phyloP scores from a whole-genome alignment of 495 filamentous ascomycete species.

The Podospora anserina region DNA sequence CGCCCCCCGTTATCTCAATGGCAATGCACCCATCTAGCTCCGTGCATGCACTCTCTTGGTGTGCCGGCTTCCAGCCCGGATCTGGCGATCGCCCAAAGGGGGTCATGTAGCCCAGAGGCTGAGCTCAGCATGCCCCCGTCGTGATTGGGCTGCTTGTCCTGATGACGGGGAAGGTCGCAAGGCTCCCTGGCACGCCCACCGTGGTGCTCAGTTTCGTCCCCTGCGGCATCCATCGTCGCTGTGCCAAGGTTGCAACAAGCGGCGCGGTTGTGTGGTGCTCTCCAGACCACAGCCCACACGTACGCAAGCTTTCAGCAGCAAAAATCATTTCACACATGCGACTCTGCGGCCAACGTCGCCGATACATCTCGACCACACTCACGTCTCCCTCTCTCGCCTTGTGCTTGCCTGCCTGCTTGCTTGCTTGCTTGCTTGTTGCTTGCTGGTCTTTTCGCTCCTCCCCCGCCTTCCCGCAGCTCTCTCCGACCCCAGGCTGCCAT shows the following conservation, averaged over 20 bases:
- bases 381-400: not conserved
- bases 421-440: not conserved
- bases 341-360: conserved; percentile 19
- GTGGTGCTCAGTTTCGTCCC: conserved; percentile 13
- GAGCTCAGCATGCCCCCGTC: conserved; percentile 11
- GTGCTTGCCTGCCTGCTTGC: not conserved
- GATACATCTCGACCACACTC: conserved; percentile 15
- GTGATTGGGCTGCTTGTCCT: conserved; percentile 20
- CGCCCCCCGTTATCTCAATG: conserved; percentile 5
- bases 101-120: conserved; percentile 19
- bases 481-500: conserved; percentile 9
- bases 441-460: not conserved
- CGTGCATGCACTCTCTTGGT: conserved; percentile 1
- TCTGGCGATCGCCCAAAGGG: conserved; percentile 25
- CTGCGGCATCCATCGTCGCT: conserved; percentile 13
- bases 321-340: conserved; percentile 11
- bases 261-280: conserved; percentile 18
- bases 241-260: conserved; percentile 22
- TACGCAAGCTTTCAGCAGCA: conserved; percentile 3
- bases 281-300: not conserved
- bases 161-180: conserved; percentile 13
- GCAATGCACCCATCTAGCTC: not conserved
- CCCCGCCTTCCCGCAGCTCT: not conserved
- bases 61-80: conserved; percentile 15
- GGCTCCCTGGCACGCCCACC: conserved; percentile 4